Evolutionary conservation across 2,329 filamentous ascomycete species (phyloP), one percentile per base, ranked within the genome.

Genomic region (Aurifilum marmelostoma): DNA sequence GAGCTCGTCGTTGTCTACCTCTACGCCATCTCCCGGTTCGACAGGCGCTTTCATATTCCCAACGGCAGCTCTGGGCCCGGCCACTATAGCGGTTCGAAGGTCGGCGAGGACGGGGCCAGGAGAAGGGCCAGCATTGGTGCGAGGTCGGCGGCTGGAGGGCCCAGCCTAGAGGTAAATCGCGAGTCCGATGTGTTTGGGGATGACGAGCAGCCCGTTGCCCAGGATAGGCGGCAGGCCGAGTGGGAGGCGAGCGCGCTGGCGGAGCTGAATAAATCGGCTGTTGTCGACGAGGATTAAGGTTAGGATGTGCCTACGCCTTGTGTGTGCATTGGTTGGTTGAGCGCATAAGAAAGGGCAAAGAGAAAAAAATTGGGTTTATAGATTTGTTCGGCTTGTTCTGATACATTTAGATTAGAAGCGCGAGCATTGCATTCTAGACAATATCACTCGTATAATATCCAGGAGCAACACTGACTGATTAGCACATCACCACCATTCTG

Each of bases 1-100:
- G 94, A 97, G 79, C 81, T 94, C 54, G 76, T 91, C 32, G 88
- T 93, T 50, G 84, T 95, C 5, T 85, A 84, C 66, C 80, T 89
- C 11, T 95, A 92, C 79, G 84, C 89, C 0, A 75, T 91, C 21
- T 79, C 85, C 27, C 86, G 93, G 41, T 89, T 96, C 71, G 94
- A 97, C 77, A 84, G 85, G 71, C 87, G 92, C 56, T 97, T 95
- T 81, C 85, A 91, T 75, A 81, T 77, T 64, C 71, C 72, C 24
- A 73, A 78, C 65, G 71, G 74, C 29, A 75, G 75, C 27, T 66
- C 50, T 37, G 64, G 41, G 16, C 70, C 70, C 3, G 70, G 70
- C 9, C 62, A 71, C 63, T 71, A 71, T 63, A 56, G 65, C 43
- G 68, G 67, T 8, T 34, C 50, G 21, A 66, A 41, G 52, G 60